Evolutionary conservation across 2,329 filamentous ascomycete species (phyloP).

Genomic region (Colletotrichum sansevieriae): DNA sequence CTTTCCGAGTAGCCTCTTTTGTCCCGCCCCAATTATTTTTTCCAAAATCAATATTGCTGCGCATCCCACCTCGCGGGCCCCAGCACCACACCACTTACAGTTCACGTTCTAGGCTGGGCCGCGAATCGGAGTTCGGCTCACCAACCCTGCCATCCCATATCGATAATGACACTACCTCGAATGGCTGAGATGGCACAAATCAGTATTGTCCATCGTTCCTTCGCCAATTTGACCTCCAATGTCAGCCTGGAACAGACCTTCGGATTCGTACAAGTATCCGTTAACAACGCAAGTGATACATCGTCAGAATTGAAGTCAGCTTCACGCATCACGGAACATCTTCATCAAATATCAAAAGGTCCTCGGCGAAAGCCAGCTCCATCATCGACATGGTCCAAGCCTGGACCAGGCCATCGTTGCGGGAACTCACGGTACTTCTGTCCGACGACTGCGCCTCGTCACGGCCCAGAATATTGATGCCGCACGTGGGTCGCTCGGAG

Average conservation of each 20-base stretch:
- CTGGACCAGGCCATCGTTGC: constrained; percentile 15
- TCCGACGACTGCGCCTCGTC: constrained; percentile 12
- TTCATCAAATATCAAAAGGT: constrained; percentile 2
- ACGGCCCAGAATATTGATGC: constrained; percentile 10
- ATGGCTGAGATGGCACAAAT: no score
- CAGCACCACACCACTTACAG: background rate
- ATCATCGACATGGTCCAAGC: constrained; percentile 3
- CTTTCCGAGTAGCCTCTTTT: constrained; percentile 24
- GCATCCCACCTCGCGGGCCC: background rate
- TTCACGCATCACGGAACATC: background rate
- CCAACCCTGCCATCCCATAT: no score
- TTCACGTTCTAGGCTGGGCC: background rate
- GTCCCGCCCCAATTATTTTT: background rate
- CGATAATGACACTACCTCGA: no score
- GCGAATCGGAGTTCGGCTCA: no score
- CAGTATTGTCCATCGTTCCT: no score
- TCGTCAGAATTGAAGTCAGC: background rate
- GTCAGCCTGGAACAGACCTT: no score
- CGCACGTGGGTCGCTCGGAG: constrained; percentile 23
- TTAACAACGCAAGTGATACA: no score
- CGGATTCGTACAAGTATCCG: no score
- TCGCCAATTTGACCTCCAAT: no score
- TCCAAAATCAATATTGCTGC: constrained; percentile 5
- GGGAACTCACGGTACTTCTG: constrained; percentile 30
- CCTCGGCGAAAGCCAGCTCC: background rate